phyloP scores from a whole-genome alignment of 805 yeast genomes.

The Zygotorulaspora chibaensis region DNA sequence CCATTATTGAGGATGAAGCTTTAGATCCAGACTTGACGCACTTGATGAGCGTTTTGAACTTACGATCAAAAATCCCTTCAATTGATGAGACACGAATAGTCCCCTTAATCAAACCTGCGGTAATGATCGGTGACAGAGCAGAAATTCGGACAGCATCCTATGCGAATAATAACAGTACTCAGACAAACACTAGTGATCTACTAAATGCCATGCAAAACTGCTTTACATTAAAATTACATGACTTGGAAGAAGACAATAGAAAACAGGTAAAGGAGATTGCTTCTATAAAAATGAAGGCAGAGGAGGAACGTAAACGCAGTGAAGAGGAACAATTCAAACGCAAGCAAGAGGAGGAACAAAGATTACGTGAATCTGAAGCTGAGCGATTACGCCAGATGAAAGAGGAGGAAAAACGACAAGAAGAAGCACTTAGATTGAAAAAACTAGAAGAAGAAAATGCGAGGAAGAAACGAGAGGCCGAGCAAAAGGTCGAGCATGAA shows the following conservation, averaged over 20 bases:
- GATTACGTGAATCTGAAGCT: constrained; percentile 12
- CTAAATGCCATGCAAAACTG: constrained; percentile 12
- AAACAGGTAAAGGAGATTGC: constrained; percentile 10
- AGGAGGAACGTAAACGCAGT: constrained; percentile 14
- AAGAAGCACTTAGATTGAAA: constrained; percentile 15
- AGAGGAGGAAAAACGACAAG: constrained; percentile 15
- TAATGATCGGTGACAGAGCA: not conserved
- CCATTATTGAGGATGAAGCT: not conserved
- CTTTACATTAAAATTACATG: constrained; percentile 8
- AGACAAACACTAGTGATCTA: not conserved
- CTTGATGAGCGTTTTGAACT: constrained; percentile 13
- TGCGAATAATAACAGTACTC: not conserved
- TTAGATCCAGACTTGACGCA: constrained; percentile 17
- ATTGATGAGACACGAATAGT: not conserved
- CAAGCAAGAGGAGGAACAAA: constrained; percentile 15
- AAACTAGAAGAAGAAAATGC: constrained; percentile 27
- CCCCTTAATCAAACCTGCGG: not conserved
- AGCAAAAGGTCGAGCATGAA: constrained; percentile 18
- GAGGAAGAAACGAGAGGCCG: constrained; percentile 22
- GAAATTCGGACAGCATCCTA: not conserved
- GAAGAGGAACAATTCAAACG: constrained; percentile 18
- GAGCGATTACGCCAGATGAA: constrained; percentile 17
- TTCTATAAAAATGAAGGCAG: constrained; percentile 9
- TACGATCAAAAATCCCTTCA: constrained; percentile 18
- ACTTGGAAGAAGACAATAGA: constrained; percentile 11